A percentile compares a stretch with the other conserved stretches of the same genome.
Evolutionary conservation across 495 filamentous ascomycete genomes (phyloP).

Genomic region (Aspergillus olivimuriae): DNA sequence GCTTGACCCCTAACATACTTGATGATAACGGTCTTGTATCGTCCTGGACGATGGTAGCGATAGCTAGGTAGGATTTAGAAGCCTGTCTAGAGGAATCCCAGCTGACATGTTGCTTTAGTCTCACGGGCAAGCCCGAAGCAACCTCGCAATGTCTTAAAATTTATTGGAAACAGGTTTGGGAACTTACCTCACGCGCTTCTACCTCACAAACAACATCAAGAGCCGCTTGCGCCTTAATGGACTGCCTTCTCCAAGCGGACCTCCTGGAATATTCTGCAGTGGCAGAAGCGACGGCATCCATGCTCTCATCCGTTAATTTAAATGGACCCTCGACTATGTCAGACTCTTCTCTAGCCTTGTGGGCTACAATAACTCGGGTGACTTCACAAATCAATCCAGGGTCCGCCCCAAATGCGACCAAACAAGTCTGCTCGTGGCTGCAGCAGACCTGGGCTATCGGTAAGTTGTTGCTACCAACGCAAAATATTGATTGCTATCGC

Average conservation of each 20-base stretch:
- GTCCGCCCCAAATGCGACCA: slow-evolving; percentile 54
- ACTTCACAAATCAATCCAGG: slow-evolving; percentile 49
- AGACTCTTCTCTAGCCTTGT: slow-evolving; percentile 71
- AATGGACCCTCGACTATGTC: slow-evolving; percentile 75
- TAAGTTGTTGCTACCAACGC: too few species aligned
- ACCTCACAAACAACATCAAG: slow-evolving; percentile 66
- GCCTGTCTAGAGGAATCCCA: too few species aligned
- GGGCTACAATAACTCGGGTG: slow-evolving; percentile 58
- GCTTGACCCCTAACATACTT: slow-evolving; percentile 42
- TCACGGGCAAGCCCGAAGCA: slow-evolving; percentile 24
- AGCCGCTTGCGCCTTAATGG: slow-evolving; percentile 72
- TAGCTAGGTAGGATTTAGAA: slow-evolving; percentile 55
- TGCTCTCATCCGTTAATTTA: slow-evolving; percentile 67
- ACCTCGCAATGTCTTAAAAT: slow-evolving; percentile 21
- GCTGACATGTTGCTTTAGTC: slow-evolving; percentile 25
- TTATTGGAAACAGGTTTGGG: slow-evolving; percentile 70
- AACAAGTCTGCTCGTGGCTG: slow-evolving; percentile 71
- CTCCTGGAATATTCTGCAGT: slow-evolving; percentile 58
- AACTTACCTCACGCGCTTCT: slow-evolving; percentile 62
- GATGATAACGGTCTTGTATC: slow-evolving; percentile 50
- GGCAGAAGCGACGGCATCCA: slow-evolving; percentile 56
- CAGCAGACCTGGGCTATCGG: slow-evolving; percentile 73
- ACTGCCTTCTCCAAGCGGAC: slow-evolving; percentile 54
- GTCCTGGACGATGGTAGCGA: slow-evolving; percentile 62
- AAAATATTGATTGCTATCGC: too few species aligned